Evolutionary conservation across 352 stramenopile genomes (phyloP).

Genomic region (Phytophthora chlamydospora): DNA sequence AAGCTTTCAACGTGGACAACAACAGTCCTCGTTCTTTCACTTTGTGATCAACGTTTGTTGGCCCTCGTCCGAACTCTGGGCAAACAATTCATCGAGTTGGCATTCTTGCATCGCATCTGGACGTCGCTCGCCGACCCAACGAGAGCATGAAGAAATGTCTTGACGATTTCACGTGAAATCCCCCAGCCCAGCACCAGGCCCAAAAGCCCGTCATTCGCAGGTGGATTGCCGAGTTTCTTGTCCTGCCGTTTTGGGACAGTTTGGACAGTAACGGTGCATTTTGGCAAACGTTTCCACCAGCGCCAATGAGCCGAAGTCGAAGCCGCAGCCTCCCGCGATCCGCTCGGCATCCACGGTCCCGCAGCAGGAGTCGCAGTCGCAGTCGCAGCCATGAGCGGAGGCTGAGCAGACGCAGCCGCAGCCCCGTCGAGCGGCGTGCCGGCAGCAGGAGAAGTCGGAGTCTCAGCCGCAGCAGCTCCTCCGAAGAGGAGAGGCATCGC

Average conservation of each 20-base stretch:
- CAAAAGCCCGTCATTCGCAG: too few species aligned
- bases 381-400: constrained; percentile 13
- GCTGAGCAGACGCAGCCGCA: constrained; percentile 16
- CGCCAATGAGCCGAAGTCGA: constrained; percentile 26
- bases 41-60: constrained; percentile 12
- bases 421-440: constrained; percentile 3
- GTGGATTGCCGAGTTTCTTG: too few species aligned
- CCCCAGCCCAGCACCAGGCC: too few species aligned
- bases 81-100: constrained; percentile 11
- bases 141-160: background rate
- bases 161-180: too few species aligned
- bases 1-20: too few species aligned
- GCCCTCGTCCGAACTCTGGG: constrained; percentile 4
- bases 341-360: constrained; percentile 6
- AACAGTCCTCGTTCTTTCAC: too few species aligned
- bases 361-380: constrained; percentile 25
- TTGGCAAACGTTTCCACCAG: constrained; percentile 15
- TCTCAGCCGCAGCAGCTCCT: constrained; percentile 10
- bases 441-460: constrained; percentile 11
- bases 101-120: constrained; percentile 16
- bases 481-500: constrained; percentile 10
- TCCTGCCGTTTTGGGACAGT: too few species aligned
- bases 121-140: background rate
- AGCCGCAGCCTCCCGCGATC: constrained; percentile 19
- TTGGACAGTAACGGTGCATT: constrained; percentile 16